Evolutionary conservation across 164 flowering plant species (phyloP).

Genomic region (Buxus sempervirens): DNA sequence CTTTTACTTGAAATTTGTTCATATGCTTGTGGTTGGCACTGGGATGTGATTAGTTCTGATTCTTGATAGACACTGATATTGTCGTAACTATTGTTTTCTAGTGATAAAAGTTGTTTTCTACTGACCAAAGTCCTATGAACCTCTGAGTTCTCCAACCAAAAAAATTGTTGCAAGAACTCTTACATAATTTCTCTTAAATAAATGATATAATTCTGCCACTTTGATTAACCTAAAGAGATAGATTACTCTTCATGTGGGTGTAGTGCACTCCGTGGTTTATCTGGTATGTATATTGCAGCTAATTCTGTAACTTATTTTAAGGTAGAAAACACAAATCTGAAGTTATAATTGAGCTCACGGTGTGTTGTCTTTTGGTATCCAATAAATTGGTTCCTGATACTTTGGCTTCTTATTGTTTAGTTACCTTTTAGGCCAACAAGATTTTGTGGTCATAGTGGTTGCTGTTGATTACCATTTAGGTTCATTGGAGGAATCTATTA

Average conservation of each 20-base stretch:
- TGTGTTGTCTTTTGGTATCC: no score
- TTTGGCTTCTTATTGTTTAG: no score
- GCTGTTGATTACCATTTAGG: no score
- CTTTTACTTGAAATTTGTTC: not conserved
- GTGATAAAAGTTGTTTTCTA: no score
- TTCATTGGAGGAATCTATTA: no score
- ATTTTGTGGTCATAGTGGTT: no score
- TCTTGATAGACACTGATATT: not conserved
- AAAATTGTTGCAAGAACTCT: not conserved
- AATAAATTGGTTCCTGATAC: no score
- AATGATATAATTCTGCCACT: not conserved
- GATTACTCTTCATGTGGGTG: not conserved
- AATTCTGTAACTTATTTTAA: no score
- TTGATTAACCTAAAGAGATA: not conserved
- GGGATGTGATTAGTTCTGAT: not conserved
- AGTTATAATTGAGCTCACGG: not conserved
- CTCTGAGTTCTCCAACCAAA: not conserved
- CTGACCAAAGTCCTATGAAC: not conserved
- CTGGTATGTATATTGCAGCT: no score
- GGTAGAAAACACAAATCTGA: no score
- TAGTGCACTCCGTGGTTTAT: no score
- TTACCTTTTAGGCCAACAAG: no score
- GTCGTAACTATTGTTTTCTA: not conserved
- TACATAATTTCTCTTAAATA: not conserved
- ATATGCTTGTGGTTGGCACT: not conserved